Percentiles rank a stretch among this genome's conserved stretches.
phyloP scores from a whole-genome alignment of 1,284 basidiomycete species.

The Kalmanozyma brasiliensis region DNA sequence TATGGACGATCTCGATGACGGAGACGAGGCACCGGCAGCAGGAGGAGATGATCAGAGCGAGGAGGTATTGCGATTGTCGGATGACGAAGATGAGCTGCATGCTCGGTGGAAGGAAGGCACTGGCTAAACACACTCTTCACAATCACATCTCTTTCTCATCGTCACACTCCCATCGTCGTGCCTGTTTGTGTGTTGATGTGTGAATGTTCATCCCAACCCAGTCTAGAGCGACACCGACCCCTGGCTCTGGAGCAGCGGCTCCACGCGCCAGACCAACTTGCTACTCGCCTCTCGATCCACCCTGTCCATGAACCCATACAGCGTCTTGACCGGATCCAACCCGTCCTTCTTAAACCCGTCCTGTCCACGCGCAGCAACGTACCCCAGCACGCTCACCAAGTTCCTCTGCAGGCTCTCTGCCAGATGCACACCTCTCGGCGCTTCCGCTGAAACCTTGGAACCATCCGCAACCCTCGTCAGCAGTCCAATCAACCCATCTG shows the following conservation, averaged over 20 bases:
- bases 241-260: conserved; percentile 33
- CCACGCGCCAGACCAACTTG: conserved; percentile 17
- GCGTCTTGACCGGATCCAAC: conserved; percentile 15
- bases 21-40: neutral
- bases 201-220: too few species aligned
- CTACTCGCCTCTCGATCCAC: conserved; percentile 6
- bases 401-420: neutral
- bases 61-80: conserved; percentile 16
- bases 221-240: too few species aligned
- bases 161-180: neutral
- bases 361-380: conserved; percentile 20
- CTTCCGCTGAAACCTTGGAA: too few species aligned
- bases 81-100: conserved; percentile 37
- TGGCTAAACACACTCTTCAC: conserved; percentile 11
- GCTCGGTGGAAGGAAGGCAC: conserved; percentile 54
- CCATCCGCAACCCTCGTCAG: too few species aligned
- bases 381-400: conserved; percentile 9
- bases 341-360: conserved; percentile 1
- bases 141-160: neutral
- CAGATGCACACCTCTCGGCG: neutral
- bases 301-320: conserved; percentile 29
- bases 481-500: conserved; percentile 22
- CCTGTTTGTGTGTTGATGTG: neutral
- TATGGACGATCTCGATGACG: conserved; percentile 34
- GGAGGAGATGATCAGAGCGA: neutral